phyloP scores from a whole-genome alignment of 2,329 filamentous ascomycete genomes.

The Ceratocystis albifundus region DNA sequence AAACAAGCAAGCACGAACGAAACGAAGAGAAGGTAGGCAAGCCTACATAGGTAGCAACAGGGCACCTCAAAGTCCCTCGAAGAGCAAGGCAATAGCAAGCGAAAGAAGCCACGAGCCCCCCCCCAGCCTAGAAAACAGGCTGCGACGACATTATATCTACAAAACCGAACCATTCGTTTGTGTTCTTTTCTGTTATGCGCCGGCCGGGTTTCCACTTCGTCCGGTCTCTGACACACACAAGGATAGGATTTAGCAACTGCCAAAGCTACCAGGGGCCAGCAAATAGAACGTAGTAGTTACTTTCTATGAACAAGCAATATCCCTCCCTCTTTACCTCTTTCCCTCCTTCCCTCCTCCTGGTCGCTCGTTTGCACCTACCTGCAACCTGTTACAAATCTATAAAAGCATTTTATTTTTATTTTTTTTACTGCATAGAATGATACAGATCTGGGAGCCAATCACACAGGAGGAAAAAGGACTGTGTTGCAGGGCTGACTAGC shows the following conservation, averaged over 20 bases:
- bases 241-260: slow-evolving; percentile 8
- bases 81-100: neutral
- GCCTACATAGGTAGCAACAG: neutral
- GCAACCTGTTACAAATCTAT: slow-evolving; percentile 2
- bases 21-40: neutral
- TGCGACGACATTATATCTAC: neutral
- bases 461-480: neutral
- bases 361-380: neutral
- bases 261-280: neutral
- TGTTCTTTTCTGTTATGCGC: neutral
- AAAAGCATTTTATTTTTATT: too few species aligned
- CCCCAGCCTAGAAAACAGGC: neutral
- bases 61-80: neutral
- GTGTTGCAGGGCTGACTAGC: neutral
- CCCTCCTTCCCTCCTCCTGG: neutral
- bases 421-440: neutral
- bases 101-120: neutral
- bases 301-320: neutral
- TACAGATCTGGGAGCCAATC: slow-evolving; percentile 6
- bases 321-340: neutral
- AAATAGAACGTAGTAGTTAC: neutral
- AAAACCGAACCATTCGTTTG: neutral
- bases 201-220: neutral
- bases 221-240: neutral
- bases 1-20: neutral